These are phyloP conservation scores for Skeletonema tropicum DNA, from an alignment of 108 stramenopile species.

Conservation along the genomic window DNA sequence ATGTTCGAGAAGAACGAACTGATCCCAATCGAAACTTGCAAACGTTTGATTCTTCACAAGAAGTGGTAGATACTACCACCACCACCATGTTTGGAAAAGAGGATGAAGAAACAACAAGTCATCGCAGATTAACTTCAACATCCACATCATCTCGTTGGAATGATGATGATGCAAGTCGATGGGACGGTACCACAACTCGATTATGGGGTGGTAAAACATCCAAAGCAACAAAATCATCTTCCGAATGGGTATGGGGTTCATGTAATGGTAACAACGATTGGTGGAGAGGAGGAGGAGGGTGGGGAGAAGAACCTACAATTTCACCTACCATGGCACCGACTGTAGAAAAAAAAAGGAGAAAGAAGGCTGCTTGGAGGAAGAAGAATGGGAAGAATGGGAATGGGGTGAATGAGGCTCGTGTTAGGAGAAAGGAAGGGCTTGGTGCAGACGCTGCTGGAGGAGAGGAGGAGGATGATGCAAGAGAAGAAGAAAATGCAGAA, in stretches of 20 bases:
- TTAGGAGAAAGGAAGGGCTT: background rate
- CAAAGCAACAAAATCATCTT: conserved; percentile 1
- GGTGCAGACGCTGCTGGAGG: background rate
- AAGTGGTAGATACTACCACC: background rate
- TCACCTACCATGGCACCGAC: background rate
- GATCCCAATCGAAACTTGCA: background rate
- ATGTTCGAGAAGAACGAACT: background rate
- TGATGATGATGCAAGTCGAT: background rate
- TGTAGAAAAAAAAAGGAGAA: background rate
- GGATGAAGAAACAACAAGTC: background rate
- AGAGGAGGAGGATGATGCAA: background rate
- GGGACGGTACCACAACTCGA: background rate
- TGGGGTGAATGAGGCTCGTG: background rate
- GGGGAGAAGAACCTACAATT: background rate
- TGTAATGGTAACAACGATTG: background rate
- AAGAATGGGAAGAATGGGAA: background rate
- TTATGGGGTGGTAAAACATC: background rate
- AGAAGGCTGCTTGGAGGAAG: background rate
- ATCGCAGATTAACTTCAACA: background rate
- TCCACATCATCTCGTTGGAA: background rate
- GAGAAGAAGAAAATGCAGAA: background rate
- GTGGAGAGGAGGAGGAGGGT: background rate
- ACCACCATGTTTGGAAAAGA: no score
- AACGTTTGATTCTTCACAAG: no score
- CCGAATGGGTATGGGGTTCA: background rate